Evolutionary conservation across 768 basidiomycete genomes (phyloP).

Genomic region (Boletus bicolor): DNA sequence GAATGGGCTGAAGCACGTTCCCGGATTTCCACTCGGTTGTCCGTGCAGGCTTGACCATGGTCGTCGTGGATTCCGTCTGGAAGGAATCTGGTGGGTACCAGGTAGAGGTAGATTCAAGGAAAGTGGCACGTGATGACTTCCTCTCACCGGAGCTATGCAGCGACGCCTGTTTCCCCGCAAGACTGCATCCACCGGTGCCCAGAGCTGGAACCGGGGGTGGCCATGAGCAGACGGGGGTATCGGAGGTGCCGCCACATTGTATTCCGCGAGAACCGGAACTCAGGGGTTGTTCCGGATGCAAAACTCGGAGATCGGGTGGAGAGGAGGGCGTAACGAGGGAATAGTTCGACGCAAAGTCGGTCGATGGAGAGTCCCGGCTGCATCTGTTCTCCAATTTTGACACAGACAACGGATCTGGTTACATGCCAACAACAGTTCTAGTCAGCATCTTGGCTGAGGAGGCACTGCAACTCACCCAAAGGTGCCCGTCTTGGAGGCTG

Average conservation of each 20-base stretch:
- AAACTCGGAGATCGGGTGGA: slow-evolving; percentile 14
- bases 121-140: slow-evolving; percentile 8
- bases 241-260: slow-evolving; percentile 5
- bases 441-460: neutral
- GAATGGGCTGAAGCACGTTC: slow-evolving; percentile 17
- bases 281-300: slow-evolving; percentile 10
- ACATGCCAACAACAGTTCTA: slow-evolving; percentile 1
- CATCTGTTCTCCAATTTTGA: slow-evolving; percentile 22
- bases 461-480: slow-evolving; percentile 23
- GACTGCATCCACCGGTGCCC: neutral
- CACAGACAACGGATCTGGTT: slow-evolving; percentile 27
- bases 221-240: slow-evolving; percentile 22
- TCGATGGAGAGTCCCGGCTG: neutral
- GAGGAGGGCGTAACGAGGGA: slow-evolving; percentile 6
- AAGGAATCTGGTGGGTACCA: slow-evolving; percentile 5
- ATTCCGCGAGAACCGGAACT: slow-evolving; percentile 7
- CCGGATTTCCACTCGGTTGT: slow-evolving; percentile 20
- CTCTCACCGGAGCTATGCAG: slow-evolving; percentile 10
- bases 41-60: slow-evolving; percentile 4
- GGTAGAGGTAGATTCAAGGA: slow-evolving; percentile 8
- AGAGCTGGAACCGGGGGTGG: slow-evolving; percentile 14
- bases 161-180: slow-evolving; percentile 4
- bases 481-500: slow-evolving; percentile 16
- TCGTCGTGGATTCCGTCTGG: neutral
- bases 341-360: slow-evolving; percentile 6